A percentile compares a stretch with the other conserved stretches of the same genome.
These are phyloP conservation scores for Hymenoscyphus salicellus DNA, from an alignment of 2,329 filamentous ascomycete genomes.

Conservation along the genomic window DNA sequence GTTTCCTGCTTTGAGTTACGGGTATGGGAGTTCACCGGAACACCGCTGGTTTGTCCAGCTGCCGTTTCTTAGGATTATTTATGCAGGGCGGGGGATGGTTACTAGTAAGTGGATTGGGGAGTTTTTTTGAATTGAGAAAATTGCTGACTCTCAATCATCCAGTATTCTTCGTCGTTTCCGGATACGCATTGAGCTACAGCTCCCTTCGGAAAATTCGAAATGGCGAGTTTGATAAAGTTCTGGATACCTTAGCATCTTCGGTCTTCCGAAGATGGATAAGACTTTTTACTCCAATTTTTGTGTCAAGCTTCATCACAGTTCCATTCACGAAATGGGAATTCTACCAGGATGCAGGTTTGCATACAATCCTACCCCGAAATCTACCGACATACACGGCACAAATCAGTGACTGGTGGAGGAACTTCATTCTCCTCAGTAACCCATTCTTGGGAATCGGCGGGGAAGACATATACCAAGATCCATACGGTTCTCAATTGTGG, in stretches of 20 bases:
- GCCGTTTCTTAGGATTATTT: conserved; percentile 41
- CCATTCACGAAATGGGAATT: neutral
- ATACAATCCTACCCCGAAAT: neutral
- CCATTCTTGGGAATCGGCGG: conserved; percentile 6
- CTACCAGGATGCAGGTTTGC: neutral
- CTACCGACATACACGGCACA: conserved; percentile 2
- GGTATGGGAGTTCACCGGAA: conserved; percentile 4
- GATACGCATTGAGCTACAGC: conserved; percentile 44
- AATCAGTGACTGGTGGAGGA: conserved; percentile 9
- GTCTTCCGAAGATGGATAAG: conserved; percentile 44
- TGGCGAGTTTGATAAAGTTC: conserved; percentile 36
- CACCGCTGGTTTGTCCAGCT: conserved; percentile 37
- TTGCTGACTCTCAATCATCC: too few species aligned
- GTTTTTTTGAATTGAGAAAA: too few species aligned
- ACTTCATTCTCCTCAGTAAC: conserved; percentile 7
- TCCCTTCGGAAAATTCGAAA: conserved; percentile 39
- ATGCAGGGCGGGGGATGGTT: conserved; percentile 44
- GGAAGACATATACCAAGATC: conserved; percentile 3
- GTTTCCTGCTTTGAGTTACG: conserved; percentile 1
- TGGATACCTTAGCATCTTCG: conserved; percentile 41
- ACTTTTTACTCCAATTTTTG: conserved; percentile 40
- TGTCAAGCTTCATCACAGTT: conserved; percentile 8
- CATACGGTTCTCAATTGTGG: conserved; percentile 10
- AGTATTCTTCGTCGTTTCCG: conserved; percentile 48
- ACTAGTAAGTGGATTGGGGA: conserved; percentile 25